Percentiles rank a stretch among this genome's conserved stretches.
These are phyloP conservation scores for Aspergillus awamori DNA, from an alignment of 2,329 filamentous ascomycete genomes.

Conservation along the genomic window DNA sequence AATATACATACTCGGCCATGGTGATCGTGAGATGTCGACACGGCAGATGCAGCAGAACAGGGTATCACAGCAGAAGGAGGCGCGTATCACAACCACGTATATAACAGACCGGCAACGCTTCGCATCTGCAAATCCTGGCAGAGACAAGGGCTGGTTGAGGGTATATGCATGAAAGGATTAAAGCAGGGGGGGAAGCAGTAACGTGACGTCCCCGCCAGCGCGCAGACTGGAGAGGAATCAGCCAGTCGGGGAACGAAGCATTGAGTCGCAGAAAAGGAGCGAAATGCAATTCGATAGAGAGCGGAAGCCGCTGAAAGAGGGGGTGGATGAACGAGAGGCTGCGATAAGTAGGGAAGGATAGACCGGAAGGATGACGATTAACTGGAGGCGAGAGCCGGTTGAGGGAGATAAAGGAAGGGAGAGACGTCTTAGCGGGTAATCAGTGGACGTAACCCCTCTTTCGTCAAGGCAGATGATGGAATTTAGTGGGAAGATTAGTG, in stretches of 20 bases:
- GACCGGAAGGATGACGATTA: constrained; percentile 10
- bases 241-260: constrained; percentile 22
- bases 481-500: constrained; percentile 3
- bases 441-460: constrained; percentile 13
- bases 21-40: constrained; percentile 20
- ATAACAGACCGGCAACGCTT: constrained; percentile 14
- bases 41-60: constrained; percentile 25
- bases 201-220: constrained; percentile 30
- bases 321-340: constrained; percentile 6
- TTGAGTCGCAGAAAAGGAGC: constrained; percentile 18
- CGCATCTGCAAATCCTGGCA: constrained; percentile 20
- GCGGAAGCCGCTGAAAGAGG: constrained; percentile 8
- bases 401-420: constrained; percentile 18
- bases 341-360: constrained; percentile 7
- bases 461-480: not conserved
- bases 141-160: constrained; percentile 17
- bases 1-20: constrained; percentile 44
- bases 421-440: constrained; percentile 7
- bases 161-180: constrained; percentile 24
- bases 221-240: constrained; percentile 23
- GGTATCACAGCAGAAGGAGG: constrained; percentile 17
- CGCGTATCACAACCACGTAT: constrained; percentile 22
- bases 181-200: constrained; percentile 13
- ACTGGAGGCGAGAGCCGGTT: constrained; percentile 5
- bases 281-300: constrained; percentile 9